Base-by-base conservation (phyloP, 1,139 yeast species). In the Sugiyamaella xylanicola region DNA sequence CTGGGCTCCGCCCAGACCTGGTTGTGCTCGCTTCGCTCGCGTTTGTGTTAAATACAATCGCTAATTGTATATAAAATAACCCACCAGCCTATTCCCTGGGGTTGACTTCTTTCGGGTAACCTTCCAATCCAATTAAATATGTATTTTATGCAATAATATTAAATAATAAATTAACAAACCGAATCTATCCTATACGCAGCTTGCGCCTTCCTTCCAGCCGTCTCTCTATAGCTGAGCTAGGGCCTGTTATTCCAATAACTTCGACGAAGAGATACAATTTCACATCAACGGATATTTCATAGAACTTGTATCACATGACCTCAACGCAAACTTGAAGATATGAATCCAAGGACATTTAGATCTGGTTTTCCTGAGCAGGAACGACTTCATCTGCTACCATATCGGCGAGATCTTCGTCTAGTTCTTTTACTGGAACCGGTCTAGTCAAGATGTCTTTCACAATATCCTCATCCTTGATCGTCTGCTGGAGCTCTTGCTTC, bases 401-500 rank as follows among this genome's bases (percentile, higher is more conserved):
- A 42, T 48, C 47, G n/a, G 20, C 39, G 19, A 40, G 46, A 8
- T 21, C 54, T 9, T 36, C 32, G 39, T 40, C 57, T 13, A 55
- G 11, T 8, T 49, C 50, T 35, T 5, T 21, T 2, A 40, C 36
- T 4, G 54, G 48, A 21, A 20, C 49, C 1, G 54, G 57, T 20
- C 4, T 21, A 8, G 47, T 51, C 39, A 59, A 42, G 27, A 61
- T 37, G 39, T 59, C 59, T 17, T 56, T 48, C 3, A 59, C 61
- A 15, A 43, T 21, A 3, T 58, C 54, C 15, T 53, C 60, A 11
- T 49, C 55, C 36, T 60, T 46, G 17, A 58, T 58, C 17, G 37
- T 39, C 42, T 51, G 50, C 19, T 61, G 58, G 9, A 39, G 48
- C 49, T 56, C 60, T 55, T 59, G 53, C 39, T 62, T 62, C 21